phyloP scores from a whole-genome alignment of 768 basidiomycete genomes.

The Pulveroboletus ravenelii region DNA sequence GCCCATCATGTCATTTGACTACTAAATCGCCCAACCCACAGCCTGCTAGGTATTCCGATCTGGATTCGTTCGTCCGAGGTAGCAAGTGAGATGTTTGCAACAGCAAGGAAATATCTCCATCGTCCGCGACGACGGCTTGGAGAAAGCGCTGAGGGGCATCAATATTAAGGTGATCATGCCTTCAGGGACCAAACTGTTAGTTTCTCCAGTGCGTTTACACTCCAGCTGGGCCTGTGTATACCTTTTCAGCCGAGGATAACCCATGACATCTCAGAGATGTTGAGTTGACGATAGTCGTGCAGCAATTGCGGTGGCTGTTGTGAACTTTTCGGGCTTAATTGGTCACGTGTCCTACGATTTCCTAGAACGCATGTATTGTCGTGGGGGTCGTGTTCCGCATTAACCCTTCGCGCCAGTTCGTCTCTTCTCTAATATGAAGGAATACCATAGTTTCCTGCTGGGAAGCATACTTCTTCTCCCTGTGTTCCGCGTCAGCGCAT shows the following conservation, averaged over 20 bases:
- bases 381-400: no score
- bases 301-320: no score
- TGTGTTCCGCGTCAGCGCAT: conserved; percentile 42
- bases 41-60: conserved; percentile 39
- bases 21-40: background rate
- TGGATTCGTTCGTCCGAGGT: conserved; percentile 47
- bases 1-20: background rate
- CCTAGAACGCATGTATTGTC: no score
- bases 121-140: conserved; percentile 41
- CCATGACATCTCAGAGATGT: no score
- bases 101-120: conserved; percentile 47
- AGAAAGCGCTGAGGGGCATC: conserved; percentile 38
- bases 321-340: no score
- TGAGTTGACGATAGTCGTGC: no score
- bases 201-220: background rate
- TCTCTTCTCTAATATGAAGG: conserved; percentile 19
- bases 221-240: no score
- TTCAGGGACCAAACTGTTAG: conserved; percentile 49
- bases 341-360: conserved; percentile 17
- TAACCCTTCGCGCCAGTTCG: background rate
- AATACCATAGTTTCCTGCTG: conserved; percentile 8
- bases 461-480: conserved; percentile 19
- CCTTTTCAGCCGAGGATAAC: conserved; percentile 39
- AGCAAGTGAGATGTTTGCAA: conserved; percentile 46
- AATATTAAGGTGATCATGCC: conserved; percentile 59